phyloP scores from a whole-genome alignment of 305 asterid genomes.

The Petunia hybrid region DNA sequence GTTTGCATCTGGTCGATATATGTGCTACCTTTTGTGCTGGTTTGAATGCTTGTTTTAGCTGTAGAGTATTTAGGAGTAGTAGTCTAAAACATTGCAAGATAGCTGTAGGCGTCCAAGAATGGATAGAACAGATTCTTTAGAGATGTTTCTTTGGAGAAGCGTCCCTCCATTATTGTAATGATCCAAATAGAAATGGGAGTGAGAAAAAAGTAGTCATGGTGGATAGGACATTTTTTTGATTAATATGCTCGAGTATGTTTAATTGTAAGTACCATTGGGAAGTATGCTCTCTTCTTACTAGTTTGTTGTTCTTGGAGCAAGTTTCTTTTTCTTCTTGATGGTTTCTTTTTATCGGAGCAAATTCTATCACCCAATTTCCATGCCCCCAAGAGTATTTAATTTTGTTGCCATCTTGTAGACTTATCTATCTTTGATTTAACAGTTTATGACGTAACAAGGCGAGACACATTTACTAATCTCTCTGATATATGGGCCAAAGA shows the following conservation, averaged over 20 bases:
- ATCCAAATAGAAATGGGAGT: background rate
- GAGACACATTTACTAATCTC: slow-evolving; percentile 91
- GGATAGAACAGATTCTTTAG: background rate
- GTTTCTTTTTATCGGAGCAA: slow-evolving; percentile 17
- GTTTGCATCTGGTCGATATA: background rate
- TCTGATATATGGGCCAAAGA: slow-evolving; percentile 96
- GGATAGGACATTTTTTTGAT: background rate
- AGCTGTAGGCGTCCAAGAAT: slow-evolving; percentile 8
- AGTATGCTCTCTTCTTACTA: slow-evolving; percentile 13
- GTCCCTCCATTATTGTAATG: background rate
- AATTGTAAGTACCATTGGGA: slow-evolving; percentile 8
- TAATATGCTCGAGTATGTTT: background rate
- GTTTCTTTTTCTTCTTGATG: background rate
- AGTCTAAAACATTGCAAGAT: background rate
- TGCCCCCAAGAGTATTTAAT: background rate
- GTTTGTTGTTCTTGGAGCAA: slow-evolving; percentile 12
- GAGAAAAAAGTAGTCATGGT: background rate
- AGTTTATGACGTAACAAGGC: slow-evolving; percentile 93
- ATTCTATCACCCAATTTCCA: background rate
- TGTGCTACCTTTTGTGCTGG: slow-evolving; percentile 22
- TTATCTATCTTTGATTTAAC: slow-evolving; percentile 37
- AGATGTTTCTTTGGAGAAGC: background rate
- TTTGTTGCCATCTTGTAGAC: background rate
- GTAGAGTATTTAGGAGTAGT: background rate
- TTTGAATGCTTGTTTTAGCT: slow-evolving; percentile 9